Evolutionary conservation across 1,139 yeast genomes (phyloP).

Genomic region (Pichia sp.): DNA sequence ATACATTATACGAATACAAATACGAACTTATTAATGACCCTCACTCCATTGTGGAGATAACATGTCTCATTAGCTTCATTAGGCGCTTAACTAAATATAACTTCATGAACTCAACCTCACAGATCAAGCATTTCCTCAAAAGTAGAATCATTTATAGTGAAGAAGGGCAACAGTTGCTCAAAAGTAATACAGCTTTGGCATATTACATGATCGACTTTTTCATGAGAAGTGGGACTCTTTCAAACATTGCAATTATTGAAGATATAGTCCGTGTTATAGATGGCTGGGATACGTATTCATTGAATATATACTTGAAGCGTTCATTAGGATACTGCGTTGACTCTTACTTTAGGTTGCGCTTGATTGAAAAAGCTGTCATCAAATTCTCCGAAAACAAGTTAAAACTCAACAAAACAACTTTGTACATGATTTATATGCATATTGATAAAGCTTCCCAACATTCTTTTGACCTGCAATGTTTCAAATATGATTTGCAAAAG

Average conservation of each 20-base stretch:
- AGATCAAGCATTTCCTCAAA: constrained; percentile 9
- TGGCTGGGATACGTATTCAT: constrained; percentile 9
- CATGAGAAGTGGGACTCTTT: background rate
- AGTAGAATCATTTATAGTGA: constrained; percentile 7
- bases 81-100: constrained; percentile 5
- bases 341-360: background rate
- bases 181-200: background rate
- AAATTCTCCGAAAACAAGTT: background rate
- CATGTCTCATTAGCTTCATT: background rate
- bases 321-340: background rate
- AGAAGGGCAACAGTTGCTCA: background rate
- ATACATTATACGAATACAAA: constrained; percentile 4
- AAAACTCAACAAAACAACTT: constrained; percentile 4
- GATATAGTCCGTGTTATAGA: background rate
- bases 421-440: constrained; percentile 9
- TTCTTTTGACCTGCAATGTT: background rate
- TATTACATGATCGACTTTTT: constrained; percentile 10
- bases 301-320: constrained; percentile 10
- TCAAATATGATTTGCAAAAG: constrained; percentile 2
- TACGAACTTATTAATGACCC: constrained; percentile 7
- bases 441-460: background rate
- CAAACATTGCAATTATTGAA: background rate
- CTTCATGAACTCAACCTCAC: constrained; percentile 10
- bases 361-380: constrained; percentile 1
- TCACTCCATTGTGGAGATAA: constrained; percentile 4